These are phyloP conservation scores for Ophiostoma tasmaniense DNA, from an alignment of 2,329 filamentous ascomycete genomes.

Conservation along the genomic window DNA sequence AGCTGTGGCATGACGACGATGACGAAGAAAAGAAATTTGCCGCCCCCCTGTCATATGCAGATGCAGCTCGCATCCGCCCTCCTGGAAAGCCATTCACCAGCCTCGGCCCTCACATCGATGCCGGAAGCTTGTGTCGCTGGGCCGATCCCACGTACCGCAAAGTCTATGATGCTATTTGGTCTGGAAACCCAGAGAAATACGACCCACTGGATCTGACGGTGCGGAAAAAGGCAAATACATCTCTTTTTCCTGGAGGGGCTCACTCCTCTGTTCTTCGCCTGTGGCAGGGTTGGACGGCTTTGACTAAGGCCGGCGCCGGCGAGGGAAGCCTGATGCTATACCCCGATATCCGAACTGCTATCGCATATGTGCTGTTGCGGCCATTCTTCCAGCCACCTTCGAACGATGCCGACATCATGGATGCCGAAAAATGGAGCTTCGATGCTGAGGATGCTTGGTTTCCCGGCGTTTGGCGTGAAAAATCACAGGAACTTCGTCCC, in stretches of 20 bases:
- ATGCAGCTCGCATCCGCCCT: slow-evolving; percentile 32
- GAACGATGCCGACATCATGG: slow-evolving; percentile 27
- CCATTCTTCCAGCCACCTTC: slow-evolving; percentile 33
- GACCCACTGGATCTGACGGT: slow-evolving; percentile 32
- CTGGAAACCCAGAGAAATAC: slow-evolving; percentile 29
- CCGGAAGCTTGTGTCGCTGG: slow-evolving; percentile 36
- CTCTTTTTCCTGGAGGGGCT: slow-evolving; percentile 29
- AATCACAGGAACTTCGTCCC: slow-evolving; percentile 31
- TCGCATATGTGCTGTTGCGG: slow-evolving; percentile 35
- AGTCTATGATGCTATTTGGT: slow-evolving; percentile 31
- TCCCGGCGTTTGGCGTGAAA: slow-evolving; percentile 29
- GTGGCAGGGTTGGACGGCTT: slow-evolving; percentile 37
- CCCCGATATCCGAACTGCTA: slow-evolving; percentile 30
- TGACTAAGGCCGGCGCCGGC: slow-evolving; percentile 28
- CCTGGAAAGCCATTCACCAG: slow-evolving; percentile 32
- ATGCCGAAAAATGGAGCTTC: slow-evolving; percentile 31
- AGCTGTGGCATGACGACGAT: slow-evolving; percentile 31
- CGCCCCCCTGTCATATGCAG: slow-evolving; percentile 33
- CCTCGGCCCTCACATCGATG: slow-evolving; percentile 37
- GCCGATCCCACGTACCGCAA: slow-evolving; percentile 32
- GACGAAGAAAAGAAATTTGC: slow-evolving; percentile 24
- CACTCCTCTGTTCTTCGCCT: slow-evolving; percentile 32
- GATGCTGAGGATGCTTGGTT: slow-evolving; percentile 28
- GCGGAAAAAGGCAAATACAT: slow-evolving; percentile 30
- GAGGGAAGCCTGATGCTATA: slow-evolving; percentile 35